Conservation (phyloP, 331 rosid species). For the Stylosanthes scabra region DNA sequence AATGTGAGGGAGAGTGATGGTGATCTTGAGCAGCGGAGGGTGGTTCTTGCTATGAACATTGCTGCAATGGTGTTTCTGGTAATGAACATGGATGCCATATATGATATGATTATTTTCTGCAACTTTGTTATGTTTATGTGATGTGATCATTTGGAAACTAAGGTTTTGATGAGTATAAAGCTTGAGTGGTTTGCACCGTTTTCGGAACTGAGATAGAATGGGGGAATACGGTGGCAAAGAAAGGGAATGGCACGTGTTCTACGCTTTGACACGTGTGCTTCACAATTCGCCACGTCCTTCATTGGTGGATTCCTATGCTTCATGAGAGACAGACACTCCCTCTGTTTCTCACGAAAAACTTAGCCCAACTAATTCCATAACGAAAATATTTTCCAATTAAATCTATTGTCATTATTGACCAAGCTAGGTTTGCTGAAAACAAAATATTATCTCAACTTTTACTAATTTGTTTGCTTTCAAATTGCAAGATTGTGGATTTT, state of each 20-base stretch:
- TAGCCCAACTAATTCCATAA: no score
- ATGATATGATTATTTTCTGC: neutral
- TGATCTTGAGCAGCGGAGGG: conserved; percentile 54
- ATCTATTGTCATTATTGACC: no score
- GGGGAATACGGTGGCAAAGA: conserved; percentile 31
- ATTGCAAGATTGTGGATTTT: no score
- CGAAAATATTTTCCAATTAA: no score
- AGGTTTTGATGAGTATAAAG: conserved; percentile 19
- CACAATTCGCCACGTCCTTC: conserved; percentile 36
- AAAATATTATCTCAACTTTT: no score
- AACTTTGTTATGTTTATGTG: neutral
- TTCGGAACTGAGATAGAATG: neutral
- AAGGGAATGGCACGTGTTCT: conserved; percentile 5
- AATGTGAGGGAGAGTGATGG: conserved; percentile 42
- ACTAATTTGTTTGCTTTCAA: no score
- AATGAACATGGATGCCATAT: neutral
- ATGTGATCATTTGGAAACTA: neutral
- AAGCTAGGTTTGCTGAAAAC: no score
- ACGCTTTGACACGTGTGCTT: conserved; percentile 23
- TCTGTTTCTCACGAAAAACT: no score
- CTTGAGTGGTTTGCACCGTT: conserved; percentile 7
- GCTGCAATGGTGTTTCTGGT: conserved; percentile 51
- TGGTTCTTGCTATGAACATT: conserved; percentile 49
- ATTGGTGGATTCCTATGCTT: no score
- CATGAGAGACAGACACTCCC: no score